Evolutionary conservation across 2,329 filamentous ascomycete species (phyloP).

Genomic region (Aspergillus quadricinctus): DNA sequence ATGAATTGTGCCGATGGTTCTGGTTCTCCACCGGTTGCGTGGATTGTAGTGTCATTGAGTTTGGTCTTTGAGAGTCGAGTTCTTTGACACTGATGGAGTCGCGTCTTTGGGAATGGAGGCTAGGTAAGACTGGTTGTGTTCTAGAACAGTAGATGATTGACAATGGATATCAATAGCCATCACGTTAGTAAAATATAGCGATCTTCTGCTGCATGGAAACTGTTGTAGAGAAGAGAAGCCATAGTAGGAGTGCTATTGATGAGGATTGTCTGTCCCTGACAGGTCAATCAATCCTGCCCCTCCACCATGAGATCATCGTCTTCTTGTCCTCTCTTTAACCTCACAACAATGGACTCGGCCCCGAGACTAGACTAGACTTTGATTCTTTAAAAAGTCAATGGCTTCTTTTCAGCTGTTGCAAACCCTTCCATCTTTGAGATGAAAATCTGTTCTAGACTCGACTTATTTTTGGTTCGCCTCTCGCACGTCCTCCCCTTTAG

Average conservation of each 20-base stretch:
- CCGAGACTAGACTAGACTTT: neutral
- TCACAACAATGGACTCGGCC: neutral
- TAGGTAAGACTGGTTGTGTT: neutral
- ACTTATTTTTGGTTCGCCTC: conserved; percentile 14
- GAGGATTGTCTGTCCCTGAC: neutral
- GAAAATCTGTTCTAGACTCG: conserved; percentile 8
- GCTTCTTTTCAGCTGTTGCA: neutral
- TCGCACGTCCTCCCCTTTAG: conserved; percentile 1
- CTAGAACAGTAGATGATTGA: neutral
- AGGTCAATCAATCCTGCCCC: neutral
- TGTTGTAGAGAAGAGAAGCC: neutral
- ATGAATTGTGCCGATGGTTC: neutral
- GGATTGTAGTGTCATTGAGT: neutral
- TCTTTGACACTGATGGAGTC: neutral
- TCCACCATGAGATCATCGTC: conserved; percentile 1
- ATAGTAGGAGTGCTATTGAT: neutral
- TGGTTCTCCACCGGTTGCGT: neutral
- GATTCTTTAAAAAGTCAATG: neutral
- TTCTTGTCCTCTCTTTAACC: neutral
- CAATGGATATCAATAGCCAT: neutral
- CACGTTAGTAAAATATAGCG: neutral
- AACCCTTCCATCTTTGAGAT: neutral
- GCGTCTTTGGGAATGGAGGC: neutral
- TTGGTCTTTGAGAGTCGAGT: neutral
- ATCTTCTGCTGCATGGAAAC: neutral